phyloP scores from a whole-genome alignment of 176 grass and related monocot genomes.

The Musa beccarii region DNA sequence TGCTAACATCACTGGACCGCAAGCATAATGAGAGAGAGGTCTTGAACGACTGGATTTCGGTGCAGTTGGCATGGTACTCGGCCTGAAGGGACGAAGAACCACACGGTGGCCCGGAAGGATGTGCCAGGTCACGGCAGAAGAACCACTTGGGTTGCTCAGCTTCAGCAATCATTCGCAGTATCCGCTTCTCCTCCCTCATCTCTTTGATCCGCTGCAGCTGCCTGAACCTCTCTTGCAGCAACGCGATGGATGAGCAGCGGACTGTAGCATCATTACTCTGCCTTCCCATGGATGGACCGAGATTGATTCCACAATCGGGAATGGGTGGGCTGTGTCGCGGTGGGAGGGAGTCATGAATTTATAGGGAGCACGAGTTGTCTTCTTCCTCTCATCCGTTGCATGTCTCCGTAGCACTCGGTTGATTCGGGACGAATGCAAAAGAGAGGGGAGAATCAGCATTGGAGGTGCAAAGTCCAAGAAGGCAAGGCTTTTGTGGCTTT shows the following conservation, averaged over 20 bases:
- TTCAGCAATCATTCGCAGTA: conserved; percentile 3
- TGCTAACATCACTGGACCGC: not conserved
- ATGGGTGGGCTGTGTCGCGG: not conserved
- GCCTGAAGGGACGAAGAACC: not conserved
- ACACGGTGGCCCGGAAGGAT: not conserved
- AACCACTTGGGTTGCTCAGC: conserved; percentile 6
- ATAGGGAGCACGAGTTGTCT: conserved; percentile 7
- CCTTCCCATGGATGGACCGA: conserved; percentile 3
- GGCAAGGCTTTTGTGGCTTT: conserved; percentile 4
- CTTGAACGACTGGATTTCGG: not conserved
- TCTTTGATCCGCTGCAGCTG: conserved; percentile 14
- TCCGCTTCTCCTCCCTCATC: conserved; percentile 13
- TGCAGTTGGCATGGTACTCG: not conserved
- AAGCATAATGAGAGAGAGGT: not conserved
- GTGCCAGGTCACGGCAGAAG: not conserved
- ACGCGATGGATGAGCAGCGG: conserved; percentile 8
- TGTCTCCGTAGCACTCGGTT: not conserved
- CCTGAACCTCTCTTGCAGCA: conserved; percentile 19
- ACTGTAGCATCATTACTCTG: not conserved
- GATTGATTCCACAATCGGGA: not conserved
- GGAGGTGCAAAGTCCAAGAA: conserved; percentile 18
- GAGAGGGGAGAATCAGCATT: conserved; percentile 4
- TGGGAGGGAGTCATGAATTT: not conserved
- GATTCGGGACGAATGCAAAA: not conserved
- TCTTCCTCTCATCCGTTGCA: not conserved